A percentile compares a stretch with the other conserved stretches of the same genome.
Evolutionary conservation across 306 rosid species (phyloP).

Genomic region (Quercus suber): DNA sequence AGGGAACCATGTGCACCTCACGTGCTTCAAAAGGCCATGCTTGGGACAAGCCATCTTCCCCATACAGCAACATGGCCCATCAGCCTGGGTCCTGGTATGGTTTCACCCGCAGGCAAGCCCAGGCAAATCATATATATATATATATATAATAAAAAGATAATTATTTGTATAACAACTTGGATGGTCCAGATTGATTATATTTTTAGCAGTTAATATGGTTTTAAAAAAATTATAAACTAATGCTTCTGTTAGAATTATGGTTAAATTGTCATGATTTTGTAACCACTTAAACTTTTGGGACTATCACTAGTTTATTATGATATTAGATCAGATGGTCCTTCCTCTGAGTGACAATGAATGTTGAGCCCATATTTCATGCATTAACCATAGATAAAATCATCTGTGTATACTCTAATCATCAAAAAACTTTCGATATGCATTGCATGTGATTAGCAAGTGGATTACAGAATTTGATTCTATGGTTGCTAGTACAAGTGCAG

Average conservation of each 20-base stretch:
- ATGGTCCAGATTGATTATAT: not conserved
- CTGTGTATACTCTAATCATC: not conserved
- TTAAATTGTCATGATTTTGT: too few species aligned
- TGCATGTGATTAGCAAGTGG: not conserved
- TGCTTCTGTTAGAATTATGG: too few species aligned
- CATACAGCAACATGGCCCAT: not conserved
- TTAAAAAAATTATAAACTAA: not conserved
- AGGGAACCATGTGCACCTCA: not conserved
- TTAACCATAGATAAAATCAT: not conserved
- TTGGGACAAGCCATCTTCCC: not conserved
- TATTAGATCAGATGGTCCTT: not conserved
- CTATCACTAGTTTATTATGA: fast-evolving
- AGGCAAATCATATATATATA: not conserved
- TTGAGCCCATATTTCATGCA: not conserved
- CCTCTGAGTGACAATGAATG: not conserved
- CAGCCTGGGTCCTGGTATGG: too few species aligned
- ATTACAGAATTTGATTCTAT: not conserved
- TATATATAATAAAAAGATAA: not conserved
- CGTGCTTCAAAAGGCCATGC: not conserved
- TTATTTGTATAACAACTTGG: not conserved
- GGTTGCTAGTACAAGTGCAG: not conserved
- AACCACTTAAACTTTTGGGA: too few species aligned
- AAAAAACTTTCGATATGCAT: not conserved
- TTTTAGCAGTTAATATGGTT: not conserved
- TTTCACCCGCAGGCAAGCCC: too few species aligned